phyloP scores from a whole-genome alignment of 345 rosid species.

The Geranium rotundifolium region DNA sequence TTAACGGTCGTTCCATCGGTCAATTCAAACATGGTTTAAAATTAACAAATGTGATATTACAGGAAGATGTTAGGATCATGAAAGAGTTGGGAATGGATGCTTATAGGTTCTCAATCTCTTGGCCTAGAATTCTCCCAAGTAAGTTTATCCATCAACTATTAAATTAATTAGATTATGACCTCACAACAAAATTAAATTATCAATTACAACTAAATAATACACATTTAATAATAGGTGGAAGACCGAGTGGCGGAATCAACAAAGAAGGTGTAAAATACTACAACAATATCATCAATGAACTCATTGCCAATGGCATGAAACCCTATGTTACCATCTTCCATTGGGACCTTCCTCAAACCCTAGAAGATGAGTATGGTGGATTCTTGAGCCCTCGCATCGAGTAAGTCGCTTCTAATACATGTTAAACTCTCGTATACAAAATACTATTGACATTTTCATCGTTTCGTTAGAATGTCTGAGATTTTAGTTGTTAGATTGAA shows the following conservation, averaged over 20 bases:
- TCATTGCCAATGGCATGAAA: slow-evolving; percentile 28
- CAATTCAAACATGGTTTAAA: no score
- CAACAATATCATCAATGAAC: slow-evolving; percentile 39
- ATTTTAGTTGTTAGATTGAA: no score
- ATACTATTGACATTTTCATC: no score
- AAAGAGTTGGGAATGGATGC: slow-evolving; percentile 32
- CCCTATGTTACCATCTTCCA: slow-evolving; percentile 33
- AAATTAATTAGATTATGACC: neutral
- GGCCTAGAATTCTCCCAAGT: slow-evolving; percentile 36
- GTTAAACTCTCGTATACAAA: no score
- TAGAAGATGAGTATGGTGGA: slow-evolving; percentile 23
- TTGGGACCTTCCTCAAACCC: slow-evolving; percentile 27
- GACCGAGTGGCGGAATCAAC: slow-evolving; percentile 31
- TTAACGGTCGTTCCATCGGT: no score
- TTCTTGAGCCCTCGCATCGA: slow-evolving; percentile 13
- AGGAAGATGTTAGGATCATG: slow-evolving; percentile 30
- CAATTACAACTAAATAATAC: no score
- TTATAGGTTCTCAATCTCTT: slow-evolving; percentile 34
- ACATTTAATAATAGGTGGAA: slow-evolving; percentile 37
- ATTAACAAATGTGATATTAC: no score
- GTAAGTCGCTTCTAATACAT: no score
- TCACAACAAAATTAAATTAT: no score
- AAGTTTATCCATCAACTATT: neutral
- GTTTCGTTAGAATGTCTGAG: no score
- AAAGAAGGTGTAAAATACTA: slow-evolving; percentile 37